phyloP scores from a whole-genome alignment of 2,329 filamentous ascomycete species.

The Periconia digitata region DNA sequence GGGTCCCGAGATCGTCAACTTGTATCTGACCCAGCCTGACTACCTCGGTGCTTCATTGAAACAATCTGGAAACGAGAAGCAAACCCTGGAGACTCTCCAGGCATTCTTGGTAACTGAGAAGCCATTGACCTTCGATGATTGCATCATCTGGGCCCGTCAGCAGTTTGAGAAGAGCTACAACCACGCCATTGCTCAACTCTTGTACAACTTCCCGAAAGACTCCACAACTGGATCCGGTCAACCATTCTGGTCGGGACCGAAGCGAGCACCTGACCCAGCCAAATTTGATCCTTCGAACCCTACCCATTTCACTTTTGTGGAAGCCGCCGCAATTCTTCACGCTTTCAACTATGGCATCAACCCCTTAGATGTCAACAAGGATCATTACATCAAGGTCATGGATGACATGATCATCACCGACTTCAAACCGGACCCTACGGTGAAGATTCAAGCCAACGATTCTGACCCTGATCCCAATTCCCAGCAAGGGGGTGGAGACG shows the following conservation, averaged over 20 bases:
- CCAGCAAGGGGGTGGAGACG: slow-evolving; percentile 61
- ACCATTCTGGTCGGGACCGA: slow-evolving; percentile 97
- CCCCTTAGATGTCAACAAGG: slow-evolving; percentile 69
- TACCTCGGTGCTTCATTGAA: slow-evolving; percentile 86
- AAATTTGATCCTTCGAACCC: slow-evolving; percentile 84
- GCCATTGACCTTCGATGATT: slow-evolving; percentile 90
- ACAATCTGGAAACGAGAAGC: slow-evolving; percentile 92
- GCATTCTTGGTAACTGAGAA: slow-evolving; percentile 92
- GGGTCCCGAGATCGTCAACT: slow-evolving; percentile 88
- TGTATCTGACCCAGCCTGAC: slow-evolving; percentile 88
- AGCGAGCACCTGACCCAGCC: slow-evolving; percentile 89
- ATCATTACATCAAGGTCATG: slow-evolving; percentile 75
- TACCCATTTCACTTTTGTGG: slow-evolving; percentile 85
- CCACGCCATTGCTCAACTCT: slow-evolving; percentile 90
- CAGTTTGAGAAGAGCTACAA: slow-evolving; percentile 97
- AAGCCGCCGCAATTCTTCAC: slow-evolving; percentile 87
- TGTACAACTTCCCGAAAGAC: slow-evolving; percentile 98
- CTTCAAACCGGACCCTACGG: slow-evolving; percentile 83
- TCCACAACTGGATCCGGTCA: slow-evolving; percentile 83
- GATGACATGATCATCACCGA: slow-evolving; percentile 95
- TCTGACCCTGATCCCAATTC: slow-evolving; percentile 93
- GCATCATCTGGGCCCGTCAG: slow-evolving; percentile 90
- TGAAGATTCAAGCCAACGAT: slow-evolving; percentile 97
- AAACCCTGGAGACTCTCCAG: slow-evolving; percentile 84
- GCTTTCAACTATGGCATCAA: slow-evolving; percentile 99